A percentile compares a stretch with the other conserved stretches of the same genome.
phyloP scores from a whole-genome alignment of 352 stramenopile species.

The Phytophthora cryptogea region DNA sequence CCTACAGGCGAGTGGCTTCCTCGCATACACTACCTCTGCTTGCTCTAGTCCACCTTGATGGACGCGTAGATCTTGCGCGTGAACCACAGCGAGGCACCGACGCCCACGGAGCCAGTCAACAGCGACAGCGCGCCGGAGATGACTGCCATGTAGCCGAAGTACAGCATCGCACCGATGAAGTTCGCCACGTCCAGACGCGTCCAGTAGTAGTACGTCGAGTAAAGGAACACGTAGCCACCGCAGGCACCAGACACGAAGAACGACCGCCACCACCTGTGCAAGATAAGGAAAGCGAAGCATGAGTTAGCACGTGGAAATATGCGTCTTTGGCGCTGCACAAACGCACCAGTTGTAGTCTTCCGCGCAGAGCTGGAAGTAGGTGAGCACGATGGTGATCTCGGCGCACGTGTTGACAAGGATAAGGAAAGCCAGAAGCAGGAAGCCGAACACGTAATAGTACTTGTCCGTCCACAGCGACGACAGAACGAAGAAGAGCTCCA shows the following conservation, averaged over 20 bases:
- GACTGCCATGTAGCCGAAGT: conserved; percentile 99
- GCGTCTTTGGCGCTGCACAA: too few species aligned
- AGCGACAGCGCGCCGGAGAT: conserved; percentile 97
- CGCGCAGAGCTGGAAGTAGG: conserved; percentile 99
- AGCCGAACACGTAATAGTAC: conserved; percentile 99
- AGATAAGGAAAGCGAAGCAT: not conserved
- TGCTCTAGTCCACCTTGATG: conserved; percentile 50
- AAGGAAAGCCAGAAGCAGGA: conserved; percentile 98
- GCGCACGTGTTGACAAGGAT: conserved; percentile 98
- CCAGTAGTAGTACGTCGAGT: conserved; percentile 99
- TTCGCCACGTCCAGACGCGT: conserved; percentile 95
- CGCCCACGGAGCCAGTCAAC: conserved; percentile 96
- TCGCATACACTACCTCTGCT: conserved; percentile 12
- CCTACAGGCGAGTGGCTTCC: conserved; percentile 17
- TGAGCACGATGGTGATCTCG: conserved; percentile 99
- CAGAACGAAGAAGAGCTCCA: conserved; percentile 99
- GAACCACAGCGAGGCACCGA: conserved; percentile 98
- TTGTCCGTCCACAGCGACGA: conserved; percentile 98
- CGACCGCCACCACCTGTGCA: conserved; percentile 96
- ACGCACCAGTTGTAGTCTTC: conserved; percentile 99
- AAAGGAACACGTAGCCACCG: conserved; percentile 98
- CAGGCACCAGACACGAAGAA: conserved; percentile 97
- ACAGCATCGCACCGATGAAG: conserved; percentile 91
- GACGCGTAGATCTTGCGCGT: conserved; percentile 97
- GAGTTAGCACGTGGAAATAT: too few species aligned